Evolutionary conservation across 352 stramenopile genomes (phyloP).

Genomic region (Globisporangium irregulare): DNA sequence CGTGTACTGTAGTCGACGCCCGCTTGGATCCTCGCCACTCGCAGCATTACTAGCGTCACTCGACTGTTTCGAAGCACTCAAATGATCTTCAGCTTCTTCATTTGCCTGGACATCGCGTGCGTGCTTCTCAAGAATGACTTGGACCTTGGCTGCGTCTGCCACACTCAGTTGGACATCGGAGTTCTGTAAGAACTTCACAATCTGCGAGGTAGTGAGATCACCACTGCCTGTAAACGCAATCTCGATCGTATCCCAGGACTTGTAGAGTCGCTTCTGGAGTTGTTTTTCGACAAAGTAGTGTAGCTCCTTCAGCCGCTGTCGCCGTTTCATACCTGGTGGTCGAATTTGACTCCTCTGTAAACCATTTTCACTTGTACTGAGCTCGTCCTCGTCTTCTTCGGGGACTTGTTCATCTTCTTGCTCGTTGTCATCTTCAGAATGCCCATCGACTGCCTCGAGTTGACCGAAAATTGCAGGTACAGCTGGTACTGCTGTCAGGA

Average conservation of each 20-base stretch:
- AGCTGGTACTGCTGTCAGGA: slow-evolving; percentile 27
- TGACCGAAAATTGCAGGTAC: background rate
- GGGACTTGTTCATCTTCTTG: slow-evolving; percentile 12
- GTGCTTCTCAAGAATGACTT: slow-evolving; percentile 59
- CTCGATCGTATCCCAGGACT: slow-evolving; percentile 72
- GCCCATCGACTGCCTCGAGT: background rate
- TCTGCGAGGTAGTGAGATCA: slow-evolving; percentile 60
- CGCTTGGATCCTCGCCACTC: background rate
- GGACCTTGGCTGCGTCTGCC: slow-evolving; percentile 51
- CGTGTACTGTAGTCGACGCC: background rate
- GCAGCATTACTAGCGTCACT: background rate
- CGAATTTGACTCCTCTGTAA: background rate
- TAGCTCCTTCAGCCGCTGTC: slow-evolving; percentile 54
- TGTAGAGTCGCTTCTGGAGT: slow-evolving; percentile 63
- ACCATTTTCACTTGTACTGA: background rate
- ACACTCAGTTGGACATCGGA: slow-evolving; percentile 66
- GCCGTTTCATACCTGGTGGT: slow-evolving; percentile 44
- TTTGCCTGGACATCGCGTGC: background rate
- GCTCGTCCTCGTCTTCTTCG: slow-evolving; percentile 23
- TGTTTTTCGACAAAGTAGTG: slow-evolving; percentile 63
- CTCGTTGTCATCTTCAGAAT: background rate
- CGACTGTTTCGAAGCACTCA: background rate
- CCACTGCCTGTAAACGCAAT: slow-evolving; percentile 61
- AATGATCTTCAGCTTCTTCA: background rate
- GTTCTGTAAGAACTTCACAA: slow-evolving; percentile 68